Percentiles rank a stretch among this genome's conserved stretches.
Evolutionary conservation across 371 early-diverging fungal species (phyloP).

Genomic region (Parasitella parasitica): DNA sequence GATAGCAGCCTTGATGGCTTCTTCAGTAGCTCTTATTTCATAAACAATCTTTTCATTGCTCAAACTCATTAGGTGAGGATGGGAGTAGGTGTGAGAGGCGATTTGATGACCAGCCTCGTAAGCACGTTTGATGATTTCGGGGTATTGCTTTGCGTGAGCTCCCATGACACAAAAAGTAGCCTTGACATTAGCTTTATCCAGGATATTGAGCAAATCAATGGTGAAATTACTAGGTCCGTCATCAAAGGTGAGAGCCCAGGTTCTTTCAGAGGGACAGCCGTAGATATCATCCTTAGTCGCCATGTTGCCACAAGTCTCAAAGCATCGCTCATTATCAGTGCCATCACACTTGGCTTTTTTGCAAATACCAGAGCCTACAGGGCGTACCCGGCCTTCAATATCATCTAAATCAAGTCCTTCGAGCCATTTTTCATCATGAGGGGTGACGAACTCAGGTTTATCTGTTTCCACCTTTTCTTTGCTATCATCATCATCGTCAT

Average conservation of each 20-base stretch:
- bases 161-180: conserved; percentile 77
- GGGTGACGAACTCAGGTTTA: conserved; percentile 2
- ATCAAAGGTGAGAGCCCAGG: conserved; percentile 55
- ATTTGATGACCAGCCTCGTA: conserved; percentile 53
- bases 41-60: conserved; percentile 31
- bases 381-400: conserved; percentile 27
- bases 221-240: conserved; percentile 62
- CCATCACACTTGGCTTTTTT: conserved; percentile 36
- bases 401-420: conserved; percentile 50
- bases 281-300: conserved; percentile 33
- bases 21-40: conserved; percentile 43
- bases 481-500: neutral
- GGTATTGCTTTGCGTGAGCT: conserved; percentile 26
- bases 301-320: conserved; percentile 42
- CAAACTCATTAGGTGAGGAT: conserved; percentile 42
- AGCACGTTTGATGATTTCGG: conserved; percentile 37
- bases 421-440: conserved; percentile 29
- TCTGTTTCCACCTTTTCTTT: neutral
- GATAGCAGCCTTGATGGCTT: conserved; percentile 43
- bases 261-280: conserved; percentile 30
- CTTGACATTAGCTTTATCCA: conserved; percentile 44
- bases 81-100: conserved; percentile 54
- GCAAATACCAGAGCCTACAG: conserved; percentile 43
- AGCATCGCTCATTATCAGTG: conserved; percentile 37
- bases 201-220: conserved; percentile 43